These are phyloP conservation scores for Russula olivacea DNA, from an alignment of 768 basidiomycete genomes.

Conservation along the genomic window DNA sequence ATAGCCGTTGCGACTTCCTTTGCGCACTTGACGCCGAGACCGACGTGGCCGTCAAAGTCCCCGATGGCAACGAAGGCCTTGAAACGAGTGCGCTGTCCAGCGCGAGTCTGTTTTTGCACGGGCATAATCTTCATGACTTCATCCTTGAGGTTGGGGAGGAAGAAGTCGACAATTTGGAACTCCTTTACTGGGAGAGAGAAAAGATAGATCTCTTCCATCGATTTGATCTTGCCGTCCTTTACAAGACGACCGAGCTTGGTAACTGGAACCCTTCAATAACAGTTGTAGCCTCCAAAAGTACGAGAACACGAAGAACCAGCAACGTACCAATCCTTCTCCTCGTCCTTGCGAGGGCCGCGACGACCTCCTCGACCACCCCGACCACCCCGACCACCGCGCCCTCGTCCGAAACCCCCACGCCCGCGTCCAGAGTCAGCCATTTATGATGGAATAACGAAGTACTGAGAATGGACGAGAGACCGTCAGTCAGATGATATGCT, in stretches of 20 bases:
- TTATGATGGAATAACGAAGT: conserved; percentile 28
- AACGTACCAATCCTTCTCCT: conserved; percentile 97
- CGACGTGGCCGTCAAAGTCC: conserved; percentile 97
- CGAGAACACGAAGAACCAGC: background rate
- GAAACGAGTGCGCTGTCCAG: conserved; percentile 99
- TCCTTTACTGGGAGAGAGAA: conserved; percentile 99
- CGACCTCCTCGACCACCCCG: conserved; percentile 74
- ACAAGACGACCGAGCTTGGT: conserved; percentile 99
- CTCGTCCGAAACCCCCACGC: conserved; percentile 87
- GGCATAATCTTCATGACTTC: conserved; percentile 99
- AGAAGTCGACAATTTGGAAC: conserved; percentile 98
- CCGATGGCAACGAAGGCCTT: conserved; percentile 99
- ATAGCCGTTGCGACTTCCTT: conserved; percentile 99
- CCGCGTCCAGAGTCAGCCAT: conserved; percentile 91
- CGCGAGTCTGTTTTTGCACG: conserved; percentile 99
- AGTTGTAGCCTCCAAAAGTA: conserved; percentile 11
- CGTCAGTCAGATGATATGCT: background rate
- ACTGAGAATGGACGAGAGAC: conserved; percentile 26
- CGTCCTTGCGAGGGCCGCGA: conserved; percentile 97
- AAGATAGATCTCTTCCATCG: conserved; percentile 99
- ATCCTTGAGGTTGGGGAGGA: conserved; percentile 98
- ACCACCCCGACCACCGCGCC: conserved; percentile 60
- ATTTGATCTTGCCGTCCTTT: conserved; percentile 99
- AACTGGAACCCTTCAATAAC: conserved; percentile 73
- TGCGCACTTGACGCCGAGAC: conserved; percentile 98